Conservation (phyloP, 139 green algal species). For the Haematococcus lacustris region DNA sequence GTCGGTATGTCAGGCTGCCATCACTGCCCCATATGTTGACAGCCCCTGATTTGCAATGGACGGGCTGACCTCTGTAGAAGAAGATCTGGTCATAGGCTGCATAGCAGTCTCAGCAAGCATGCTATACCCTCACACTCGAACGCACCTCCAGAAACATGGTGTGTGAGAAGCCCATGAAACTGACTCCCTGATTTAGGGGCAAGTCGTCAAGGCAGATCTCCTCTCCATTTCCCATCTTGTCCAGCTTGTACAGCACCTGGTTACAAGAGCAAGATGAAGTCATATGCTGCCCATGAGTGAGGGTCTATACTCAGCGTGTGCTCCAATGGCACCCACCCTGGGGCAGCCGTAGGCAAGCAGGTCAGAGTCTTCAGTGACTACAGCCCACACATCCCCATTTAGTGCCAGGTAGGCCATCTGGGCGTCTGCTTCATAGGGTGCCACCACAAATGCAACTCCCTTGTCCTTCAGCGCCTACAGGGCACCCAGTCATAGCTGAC, state of each 20-base stretch:
- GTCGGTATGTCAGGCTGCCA: too few species aligned
- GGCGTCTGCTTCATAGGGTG: slow-evolving; percentile 95
- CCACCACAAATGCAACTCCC: slow-evolving; percentile 79
- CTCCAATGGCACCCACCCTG: slow-evolving; percentile 44
- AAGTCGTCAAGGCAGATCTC: slow-evolving; percentile 64
- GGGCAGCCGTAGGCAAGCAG: slow-evolving; percentile 91
- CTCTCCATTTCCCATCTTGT: slow-evolving; percentile 70
- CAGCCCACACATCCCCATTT: slow-evolving; percentile 63
- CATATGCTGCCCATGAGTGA: too few species aligned
- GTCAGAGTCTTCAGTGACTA: slow-evolving; percentile 97
- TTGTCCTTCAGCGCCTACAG: slow-evolving; percentile 57
- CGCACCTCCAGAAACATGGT: slow-evolving; percentile 85
- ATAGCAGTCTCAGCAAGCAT: too few species aligned
- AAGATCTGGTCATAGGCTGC: too few species aligned
- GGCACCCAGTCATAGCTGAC: too few species aligned
- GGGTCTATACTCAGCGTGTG: too few species aligned
- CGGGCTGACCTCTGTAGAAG: too few species aligned
- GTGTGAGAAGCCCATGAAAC: slow-evolving; percentile 59
- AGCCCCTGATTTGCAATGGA: too few species aligned
- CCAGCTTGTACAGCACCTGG: slow-evolving; percentile 90
- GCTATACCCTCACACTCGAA: too few species aligned
- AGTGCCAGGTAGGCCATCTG: slow-evolving; percentile 87
- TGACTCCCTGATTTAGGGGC: slow-evolving; percentile 42
- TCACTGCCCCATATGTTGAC: too few species aligned
- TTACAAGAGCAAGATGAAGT: too few species aligned